Evolutionary conservation across 208 protist species (phyloP).

Genomic region (Jaenimonas drosophilae): DNA sequence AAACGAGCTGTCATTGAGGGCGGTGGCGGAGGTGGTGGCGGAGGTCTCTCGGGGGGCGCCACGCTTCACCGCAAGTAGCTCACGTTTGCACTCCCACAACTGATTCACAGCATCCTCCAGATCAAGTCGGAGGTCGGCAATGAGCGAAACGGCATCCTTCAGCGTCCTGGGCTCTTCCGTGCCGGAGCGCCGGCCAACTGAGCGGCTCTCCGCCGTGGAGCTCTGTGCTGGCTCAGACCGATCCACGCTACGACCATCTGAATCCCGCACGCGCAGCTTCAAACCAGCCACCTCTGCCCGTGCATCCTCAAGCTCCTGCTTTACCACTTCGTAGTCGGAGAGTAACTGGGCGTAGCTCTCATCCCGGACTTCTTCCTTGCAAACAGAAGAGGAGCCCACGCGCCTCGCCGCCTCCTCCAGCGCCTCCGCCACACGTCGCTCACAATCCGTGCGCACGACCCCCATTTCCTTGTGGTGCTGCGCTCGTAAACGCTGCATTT

Average conservation of each 20-base stretch:
- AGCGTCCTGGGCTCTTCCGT: too few relatives aligned
- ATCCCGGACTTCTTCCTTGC: constrained; percentile 8
- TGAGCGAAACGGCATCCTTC: too few relatives aligned
- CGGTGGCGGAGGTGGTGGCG: background rate
- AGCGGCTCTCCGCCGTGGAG: too few relatives aligned
- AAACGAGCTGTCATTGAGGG: constrained; percentile 43
- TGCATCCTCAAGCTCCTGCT: constrained; percentile 11
- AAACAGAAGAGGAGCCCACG: too few relatives aligned
- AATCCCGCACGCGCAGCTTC: too few relatives aligned
- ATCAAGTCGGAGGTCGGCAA: too few relatives aligned
- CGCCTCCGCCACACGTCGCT: constrained; percentile 14
- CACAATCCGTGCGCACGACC: constrained; percentile 24
- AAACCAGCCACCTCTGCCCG: constrained; percentile 14
- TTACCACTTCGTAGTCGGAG: constrained; percentile 37
- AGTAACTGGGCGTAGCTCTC: constrained; percentile 42
- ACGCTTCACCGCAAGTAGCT: constrained; percentile 18
- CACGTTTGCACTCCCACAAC: constrained; percentile 25
- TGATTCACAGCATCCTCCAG: too few relatives aligned
- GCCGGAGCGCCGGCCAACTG: too few relatives aligned
- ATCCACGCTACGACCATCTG: too few relatives aligned
- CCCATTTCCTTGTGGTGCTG: constrained; percentile 39
- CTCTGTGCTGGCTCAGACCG: too few relatives aligned
- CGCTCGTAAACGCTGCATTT: constrained; percentile 39
- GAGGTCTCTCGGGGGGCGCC: constrained; percentile 5
- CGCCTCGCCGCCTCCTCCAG: constrained; percentile 9